phyloP scores from a whole-genome alignment of 306 rosid species.

The Adenanthera pavonina region DNA sequence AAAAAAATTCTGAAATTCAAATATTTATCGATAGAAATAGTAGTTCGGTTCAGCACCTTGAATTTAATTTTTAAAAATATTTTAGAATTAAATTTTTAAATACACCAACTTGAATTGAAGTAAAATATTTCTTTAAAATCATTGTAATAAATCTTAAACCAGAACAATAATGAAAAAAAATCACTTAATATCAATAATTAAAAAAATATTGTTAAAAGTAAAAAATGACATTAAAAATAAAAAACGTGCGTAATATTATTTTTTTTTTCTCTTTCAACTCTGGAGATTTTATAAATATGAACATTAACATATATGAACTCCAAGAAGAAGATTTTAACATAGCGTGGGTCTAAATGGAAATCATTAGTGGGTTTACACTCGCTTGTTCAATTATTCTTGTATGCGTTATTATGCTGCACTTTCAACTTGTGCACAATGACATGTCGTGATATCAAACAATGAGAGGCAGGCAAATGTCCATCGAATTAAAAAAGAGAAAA shows the following conservation, averaged over 20 bases:
- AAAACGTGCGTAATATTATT: too few relatives aligned
- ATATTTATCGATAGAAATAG: background rate
- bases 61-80: background rate
- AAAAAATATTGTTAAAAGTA: too few relatives aligned
- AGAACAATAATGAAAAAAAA: too few relatives aligned
- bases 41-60: background rate
- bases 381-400: conserved; percentile 31
- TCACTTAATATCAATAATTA: too few relatives aligned
- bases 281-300: too few relatives aligned
- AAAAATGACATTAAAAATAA: too few relatives aligned
- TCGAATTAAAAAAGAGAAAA: conserved; percentile 25
- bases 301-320: too few relatives aligned
- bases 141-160: too few relatives aligned
- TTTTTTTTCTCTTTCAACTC: too few relatives aligned
- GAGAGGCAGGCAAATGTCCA: conserved; percentile 32
- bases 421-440: conserved; percentile 52
- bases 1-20: background rate
- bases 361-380: conserved; percentile 36
- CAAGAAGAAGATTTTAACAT: background rate
- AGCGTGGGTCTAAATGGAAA: conserved; percentile 42
- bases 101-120: too few relatives aligned
- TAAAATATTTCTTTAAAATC: too few relatives aligned
- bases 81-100: too few relatives aligned
- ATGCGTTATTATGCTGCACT: conserved; percentile 33
- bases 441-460: conserved; percentile 33